Evolutionary conservation across 2,329 filamentous ascomycete species (phyloP).

Genomic region (Aspergillus japonicus): DNA sequence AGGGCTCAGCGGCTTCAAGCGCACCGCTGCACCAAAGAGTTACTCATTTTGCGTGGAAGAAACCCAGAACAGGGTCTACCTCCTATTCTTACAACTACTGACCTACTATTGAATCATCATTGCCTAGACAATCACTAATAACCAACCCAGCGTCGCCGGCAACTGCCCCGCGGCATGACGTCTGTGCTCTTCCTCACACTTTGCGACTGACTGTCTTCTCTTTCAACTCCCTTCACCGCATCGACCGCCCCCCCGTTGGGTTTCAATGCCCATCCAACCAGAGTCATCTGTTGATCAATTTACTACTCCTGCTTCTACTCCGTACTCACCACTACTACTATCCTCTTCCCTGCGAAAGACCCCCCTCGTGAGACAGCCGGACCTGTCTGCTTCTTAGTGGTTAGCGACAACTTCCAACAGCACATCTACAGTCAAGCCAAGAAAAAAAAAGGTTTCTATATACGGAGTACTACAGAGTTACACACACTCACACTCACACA

Average conservation of each 20-base stretch:
- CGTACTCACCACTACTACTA: neutral
- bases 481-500: neutral
- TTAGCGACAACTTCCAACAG: neutral
- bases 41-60: neutral
- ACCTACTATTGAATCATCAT: neutral
- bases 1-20: too few relatives aligned
- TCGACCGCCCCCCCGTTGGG: slow-evolving; percentile 13
- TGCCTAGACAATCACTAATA: neutral
- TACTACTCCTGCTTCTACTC: slow-evolving; percentile 8
- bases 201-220: neutral
- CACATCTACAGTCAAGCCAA: neutral
- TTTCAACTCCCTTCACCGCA: slow-evolving; percentile 20
- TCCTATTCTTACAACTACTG: neutral
- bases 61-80: neutral
- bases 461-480: neutral
- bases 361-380: slow-evolving; percentile 18
- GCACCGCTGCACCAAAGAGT: neutral
- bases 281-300: slow-evolving; percentile 10
- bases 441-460: slow-evolving; percentile 5
- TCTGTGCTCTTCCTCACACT: slow-evolving; percentile 17
- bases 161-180: slow-evolving; percentile 26
- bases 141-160: slow-evolving; percentile 2
- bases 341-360: slow-evolving; percentile 4
- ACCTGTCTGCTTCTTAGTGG: slow-evolving; percentile 18
- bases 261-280: slow-evolving; percentile 21